Evolutionary conservation across 139 green algal species (phyloP).

Genomic region (Chlorella sp.): DNA sequence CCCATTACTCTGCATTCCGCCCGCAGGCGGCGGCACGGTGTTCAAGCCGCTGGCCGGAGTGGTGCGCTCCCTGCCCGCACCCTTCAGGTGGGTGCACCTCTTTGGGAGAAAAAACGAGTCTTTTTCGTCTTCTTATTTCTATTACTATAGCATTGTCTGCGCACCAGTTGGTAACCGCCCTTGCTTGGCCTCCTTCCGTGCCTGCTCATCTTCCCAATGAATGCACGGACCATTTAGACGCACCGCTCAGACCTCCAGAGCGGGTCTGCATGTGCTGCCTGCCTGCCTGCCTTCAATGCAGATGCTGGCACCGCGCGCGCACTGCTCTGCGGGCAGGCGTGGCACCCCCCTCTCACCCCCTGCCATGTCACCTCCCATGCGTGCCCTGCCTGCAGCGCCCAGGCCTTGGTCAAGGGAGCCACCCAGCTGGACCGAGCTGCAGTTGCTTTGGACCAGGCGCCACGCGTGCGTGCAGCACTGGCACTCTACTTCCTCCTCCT

Average conservation of each 20-base stretch:
- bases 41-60: constrained; percentile 63
- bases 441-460: constrained; percentile 49
- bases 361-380: not conserved
- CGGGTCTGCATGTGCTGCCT: not conserved
- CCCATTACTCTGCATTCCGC: not conserved
- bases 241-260: not conserved
- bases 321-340: not conserved
- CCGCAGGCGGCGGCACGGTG: constrained; percentile 20
- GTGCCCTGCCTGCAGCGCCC: not conserved
- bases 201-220: not conserved
- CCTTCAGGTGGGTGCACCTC: constrained; percentile 29
- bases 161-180: not conserved
- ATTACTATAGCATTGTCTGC: not conserved
- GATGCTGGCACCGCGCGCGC: not conserved
- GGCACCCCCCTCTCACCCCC: not conserved
- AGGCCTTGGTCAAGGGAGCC: constrained; percentile 22
- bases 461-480: constrained; percentile 31
- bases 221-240: not conserved
- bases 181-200: not conserved
- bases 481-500: constrained; percentile 59
- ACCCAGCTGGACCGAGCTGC: constrained; percentile 48
- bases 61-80: constrained; percentile 43
- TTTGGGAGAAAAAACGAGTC: not conserved
- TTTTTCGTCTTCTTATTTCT: no score
- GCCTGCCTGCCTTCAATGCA: not conserved